phyloP scores from a whole-genome alignment of 805 yeast species.

The Ogataea degrootiae region DNA sequence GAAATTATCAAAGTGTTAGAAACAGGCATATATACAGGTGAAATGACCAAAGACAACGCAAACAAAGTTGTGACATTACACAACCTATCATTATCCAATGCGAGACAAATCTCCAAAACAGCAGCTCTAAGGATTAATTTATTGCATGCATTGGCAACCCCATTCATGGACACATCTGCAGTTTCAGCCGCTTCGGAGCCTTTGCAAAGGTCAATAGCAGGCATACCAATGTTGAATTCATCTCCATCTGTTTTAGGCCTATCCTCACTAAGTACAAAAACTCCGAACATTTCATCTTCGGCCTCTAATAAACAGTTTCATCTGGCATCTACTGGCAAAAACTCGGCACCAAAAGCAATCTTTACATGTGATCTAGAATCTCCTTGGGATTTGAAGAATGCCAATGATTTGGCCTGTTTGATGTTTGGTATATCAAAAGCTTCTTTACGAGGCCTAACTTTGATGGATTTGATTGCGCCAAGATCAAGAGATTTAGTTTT shows the following conservation, averaged over 20 bases:
- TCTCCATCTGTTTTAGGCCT: constrained; percentile 25
- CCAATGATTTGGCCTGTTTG: constrained; percentile 85
- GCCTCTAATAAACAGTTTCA: constrained; percentile 39
- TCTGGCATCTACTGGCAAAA: constrained; percentile 63
- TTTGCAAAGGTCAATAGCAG: constrained; percentile 16
- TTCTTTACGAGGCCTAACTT: constrained; percentile 54
- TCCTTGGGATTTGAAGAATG: constrained; percentile 81
- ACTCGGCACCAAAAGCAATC: constrained; percentile 72
- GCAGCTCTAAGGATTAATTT: constrained; percentile 41
- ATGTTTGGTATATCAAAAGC: constrained; percentile 76
- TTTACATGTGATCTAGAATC: constrained; percentile 68
- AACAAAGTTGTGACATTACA: constrained; percentile 49
- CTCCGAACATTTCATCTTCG: constrained; percentile 22
- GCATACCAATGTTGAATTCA: constrained; percentile 20
- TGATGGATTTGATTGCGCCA: constrained; percentile 74
- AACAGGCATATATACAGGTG: constrained; percentile 25
- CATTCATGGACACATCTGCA: constrained; percentile 44
- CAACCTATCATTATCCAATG: constrained; percentile 47
- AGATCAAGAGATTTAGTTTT: constrained; percentile 69
- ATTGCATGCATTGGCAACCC: constrained; percentile 62
- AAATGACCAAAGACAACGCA: constrained; percentile 19
- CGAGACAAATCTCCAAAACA: constrained; percentile 32
- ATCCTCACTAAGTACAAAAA: constrained; percentile 11
- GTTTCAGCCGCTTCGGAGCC: constrained; percentile 3
- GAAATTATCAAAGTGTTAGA: constrained; percentile 47